Percentiles rank a stretch among this genome's conserved stretches.
These are phyloP conservation scores for Pythium rishiriense DNA, from an alignment of 352 stramenopile genomes.

Conservation along the genomic window DNA sequence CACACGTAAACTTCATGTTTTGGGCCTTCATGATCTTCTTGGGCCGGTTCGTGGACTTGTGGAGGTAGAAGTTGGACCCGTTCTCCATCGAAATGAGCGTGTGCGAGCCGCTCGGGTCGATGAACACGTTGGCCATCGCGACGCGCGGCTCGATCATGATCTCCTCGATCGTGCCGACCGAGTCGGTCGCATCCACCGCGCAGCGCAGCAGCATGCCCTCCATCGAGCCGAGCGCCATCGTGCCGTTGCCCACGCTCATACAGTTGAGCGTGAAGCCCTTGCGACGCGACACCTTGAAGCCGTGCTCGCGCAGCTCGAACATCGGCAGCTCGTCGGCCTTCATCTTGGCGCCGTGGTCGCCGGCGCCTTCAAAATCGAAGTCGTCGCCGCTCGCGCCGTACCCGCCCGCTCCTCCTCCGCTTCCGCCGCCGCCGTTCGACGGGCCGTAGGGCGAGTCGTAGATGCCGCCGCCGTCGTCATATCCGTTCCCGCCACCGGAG, in stretches of 20 bases:
- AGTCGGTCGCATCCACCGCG: constrained; percentile 78
- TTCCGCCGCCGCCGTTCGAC: constrained; percentile 12
- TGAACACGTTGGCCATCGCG: constrained; percentile 76
- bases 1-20: constrained; percentile 68
- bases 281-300: constrained; percentile 79
- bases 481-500: constrained; percentile 10
- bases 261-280: constrained; percentile 86
- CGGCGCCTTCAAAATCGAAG: constrained; percentile 76
- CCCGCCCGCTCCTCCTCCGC: not conserved
- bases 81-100: constrained; percentile 88
- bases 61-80: constrained; percentile 86
- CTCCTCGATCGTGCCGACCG: constrained; percentile 68
- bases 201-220: constrained; percentile 82
- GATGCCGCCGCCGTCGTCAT: constrained; percentile 13
- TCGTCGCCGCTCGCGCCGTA: constrained; percentile 52
- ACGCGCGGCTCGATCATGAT: constrained; percentile 90
- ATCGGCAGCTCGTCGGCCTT: constrained; percentile 80
- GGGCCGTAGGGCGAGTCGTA: constrained; percentile 42
- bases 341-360: constrained; percentile 40
- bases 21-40: constrained; percentile 89
- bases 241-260: constrained; percentile 77
- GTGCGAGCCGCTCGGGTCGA: constrained; percentile 82
- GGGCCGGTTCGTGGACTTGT: constrained; percentile 67
- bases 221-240: constrained; percentile 81
- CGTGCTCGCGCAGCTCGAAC: constrained; percentile 87